phyloP scores from a whole-genome alignment of 108 stramenopile genomes.

The Nitzschia sp. region DNA sequence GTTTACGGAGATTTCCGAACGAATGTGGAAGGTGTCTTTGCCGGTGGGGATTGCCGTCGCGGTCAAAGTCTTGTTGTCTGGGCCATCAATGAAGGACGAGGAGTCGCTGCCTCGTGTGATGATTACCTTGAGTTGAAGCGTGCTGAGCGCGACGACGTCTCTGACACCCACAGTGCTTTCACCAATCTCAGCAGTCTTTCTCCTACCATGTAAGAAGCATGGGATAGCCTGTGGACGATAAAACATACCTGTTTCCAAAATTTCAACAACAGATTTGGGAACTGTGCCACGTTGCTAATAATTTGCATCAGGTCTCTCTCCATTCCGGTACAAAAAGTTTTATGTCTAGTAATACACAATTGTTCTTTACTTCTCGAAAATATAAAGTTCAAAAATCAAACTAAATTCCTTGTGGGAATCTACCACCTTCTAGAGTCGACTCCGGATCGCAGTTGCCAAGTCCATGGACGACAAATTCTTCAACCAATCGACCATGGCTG shows the following conservation, averaged over 20 bases:
- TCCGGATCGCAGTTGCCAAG: neutral
- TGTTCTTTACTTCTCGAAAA: neutral
- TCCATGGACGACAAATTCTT: neutral
- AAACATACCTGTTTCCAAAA: too few species aligned
- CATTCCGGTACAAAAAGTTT: too few species aligned
- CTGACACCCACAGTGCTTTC: constrained; percentile 62
- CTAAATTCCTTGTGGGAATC: neutral
- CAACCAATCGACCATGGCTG: constrained; percentile 41
- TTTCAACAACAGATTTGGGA: too few species aligned
- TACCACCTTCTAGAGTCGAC: neutral
- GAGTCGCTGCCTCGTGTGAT: constrained; percentile 86
- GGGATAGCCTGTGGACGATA: too few species aligned
- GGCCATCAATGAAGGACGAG: constrained; percentile 98
- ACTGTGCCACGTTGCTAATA: too few species aligned
- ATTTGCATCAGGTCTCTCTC: too few species aligned
- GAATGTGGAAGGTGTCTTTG: constrained; percentile 93
- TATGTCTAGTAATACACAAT: neutral
- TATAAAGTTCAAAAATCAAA: neutral
- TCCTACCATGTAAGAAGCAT: constrained; percentile 41
- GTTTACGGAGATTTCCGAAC: constrained; percentile 95
- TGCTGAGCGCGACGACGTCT: constrained; percentile 43
- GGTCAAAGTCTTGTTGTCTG: constrained; percentile 97
- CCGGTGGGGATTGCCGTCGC: constrained; percentile 96
- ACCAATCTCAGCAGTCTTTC: constrained; percentile 85
- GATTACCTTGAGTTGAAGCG: constrained; percentile 79